Evolutionary conservation across 2,329 filamentous ascomycete genomes (phyloP), one percentile per base, ranked within the genome.

Genomic region (Chrysosporium keratinophilum): DNA sequence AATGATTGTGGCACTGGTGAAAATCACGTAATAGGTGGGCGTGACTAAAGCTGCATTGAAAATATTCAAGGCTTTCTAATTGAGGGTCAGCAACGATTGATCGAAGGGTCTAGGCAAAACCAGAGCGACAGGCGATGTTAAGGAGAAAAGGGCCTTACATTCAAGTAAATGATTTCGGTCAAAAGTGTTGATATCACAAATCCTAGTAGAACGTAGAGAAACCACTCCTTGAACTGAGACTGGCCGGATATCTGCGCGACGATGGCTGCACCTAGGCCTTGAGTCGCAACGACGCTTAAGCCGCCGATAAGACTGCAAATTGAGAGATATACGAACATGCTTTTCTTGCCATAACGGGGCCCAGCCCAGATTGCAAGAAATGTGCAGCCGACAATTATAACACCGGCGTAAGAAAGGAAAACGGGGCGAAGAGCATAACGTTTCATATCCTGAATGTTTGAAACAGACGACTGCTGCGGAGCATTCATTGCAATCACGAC

Each of bases 21-120:
- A 98, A 74, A 94, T 91, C 60, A 98, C 93, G 69, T 98, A 98
- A 73, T 98, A 98, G 1, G 93, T 98, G 0, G 93, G 93, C 0
- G 93, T 98, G 56, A 98, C 93, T 60, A 98, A 79, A 6, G 93
- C 91, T 37, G 93, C 93, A 64, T 98, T 97, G 77, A 91, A 97
- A 48, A 98, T 72, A 65, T 98, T 97, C 54, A 97, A 78, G 5
- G 93, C 93, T 96, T 98, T 98, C 90, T 97, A 71, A 55, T 41
- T 42, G 69, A 56, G 14, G 31, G 44, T 50, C 40, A 56, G 55
- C 31, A 28, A 4, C 23, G 23, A 28, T 28, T 3, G 34, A 59
- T 41, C 42, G n/a, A 34, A 5, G 35, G 23, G 2, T 55, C 37
- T 37, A 17, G 28, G 11, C 44, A 19, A 31, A 11, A 34, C 34